These are phyloP conservation scores for Fusarium pilosicola DNA, from an alignment of 2,329 filamentous ascomycete genomes.

Conservation along the genomic window DNA sequence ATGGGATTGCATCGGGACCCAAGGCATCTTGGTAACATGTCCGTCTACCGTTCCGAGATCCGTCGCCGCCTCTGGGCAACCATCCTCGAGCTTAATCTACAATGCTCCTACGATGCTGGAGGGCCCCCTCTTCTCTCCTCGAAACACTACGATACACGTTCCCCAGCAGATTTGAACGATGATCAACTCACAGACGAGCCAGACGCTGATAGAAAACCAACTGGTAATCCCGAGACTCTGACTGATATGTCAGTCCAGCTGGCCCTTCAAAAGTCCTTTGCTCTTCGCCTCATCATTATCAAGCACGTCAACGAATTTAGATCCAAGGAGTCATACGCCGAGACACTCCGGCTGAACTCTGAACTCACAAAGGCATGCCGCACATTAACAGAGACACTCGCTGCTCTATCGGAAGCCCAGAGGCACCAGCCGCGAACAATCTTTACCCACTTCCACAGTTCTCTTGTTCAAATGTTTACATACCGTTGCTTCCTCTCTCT, in stretches of 20 bases:
- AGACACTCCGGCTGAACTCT: conserved; percentile 57
- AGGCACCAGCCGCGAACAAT: conserved; percentile 20
- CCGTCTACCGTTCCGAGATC: conserved; percentile 61
- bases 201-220: conserved; percentile 33
- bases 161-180: conserved; percentile 64
- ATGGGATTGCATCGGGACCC: conserved; percentile 70
- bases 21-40: conserved; percentile 58
- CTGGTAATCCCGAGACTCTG: conserved; percentile 24
- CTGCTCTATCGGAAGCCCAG: conserved; percentile 49
- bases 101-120: conserved; percentile 61
- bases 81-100: conserved; percentile 64
- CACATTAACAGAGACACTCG: conserved; percentile 47
- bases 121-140: conserved; percentile 59
- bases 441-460: conserved; percentile 54
- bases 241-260: conserved; percentile 63
- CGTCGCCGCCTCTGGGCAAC: conserved; percentile 67
- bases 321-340: conserved; percentile 56
- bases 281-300: conserved; percentile 56
- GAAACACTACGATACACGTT: conserved; percentile 60
- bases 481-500: conserved; percentile 63
- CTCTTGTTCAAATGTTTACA: conserved; percentile 54
- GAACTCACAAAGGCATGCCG: conserved; percentile 55
- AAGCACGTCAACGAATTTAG: conserved; percentile 59
- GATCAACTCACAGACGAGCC: conserved; percentile 56
- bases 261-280: conserved; percentile 55